Evolutionary conservation across 116 monocot genomes (phyloP), one percentile per base, ranked within the genome.

Genomic region (Phalaenopsis hybrid): DNA sequence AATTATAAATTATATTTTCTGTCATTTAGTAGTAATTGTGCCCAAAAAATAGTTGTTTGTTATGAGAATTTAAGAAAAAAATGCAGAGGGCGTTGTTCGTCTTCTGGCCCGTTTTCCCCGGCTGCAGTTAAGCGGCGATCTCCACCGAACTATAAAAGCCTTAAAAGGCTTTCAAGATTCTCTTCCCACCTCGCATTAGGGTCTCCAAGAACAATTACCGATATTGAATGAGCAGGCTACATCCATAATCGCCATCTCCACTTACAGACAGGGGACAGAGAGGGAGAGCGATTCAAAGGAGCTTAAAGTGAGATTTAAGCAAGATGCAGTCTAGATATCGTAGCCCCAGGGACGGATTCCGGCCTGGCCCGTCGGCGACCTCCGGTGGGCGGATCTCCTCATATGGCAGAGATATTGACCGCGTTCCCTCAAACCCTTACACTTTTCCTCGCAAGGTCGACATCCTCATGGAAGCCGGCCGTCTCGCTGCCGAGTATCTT

Each of bases 401-500:
- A 65, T 80, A 77, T 2, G 78, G 82, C 8, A 70, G 80, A 5
- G 80, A 80, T 48, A 80, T 74, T 78, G 12, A 78, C 23, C 82
- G 83, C 6, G 59, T 63, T 21, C 72, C 75, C 10, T 43, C 73
- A 45, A 79, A 81, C 8, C 70, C 75, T 16, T 77, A 68, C 51
- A 44, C 72, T 10, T 78, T 79, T n/a, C 75, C 86, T 17, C 76
- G 85, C 68, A 89, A 88, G 75, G 46, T 77, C 5, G 92, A 92
- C 25, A 82, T 95, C 67, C 77, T 95, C 20, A 86, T 88, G 86
- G 89, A 92, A 34, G 95, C 92, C 2, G 95, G 95, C 28, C 89
- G 92, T 75, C 89, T 95, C 7, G 92, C 95, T 10, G 91, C 92
- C n/a, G 95, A 92, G 87, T 95, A 95, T 67, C 83, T 95, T 75